A percentile compares a stretch with the other conserved stretches of the same genome.
phyloP scores from a whole-genome alignment of 352 stramenopile species.

The Pythium utonaiense region DNA sequence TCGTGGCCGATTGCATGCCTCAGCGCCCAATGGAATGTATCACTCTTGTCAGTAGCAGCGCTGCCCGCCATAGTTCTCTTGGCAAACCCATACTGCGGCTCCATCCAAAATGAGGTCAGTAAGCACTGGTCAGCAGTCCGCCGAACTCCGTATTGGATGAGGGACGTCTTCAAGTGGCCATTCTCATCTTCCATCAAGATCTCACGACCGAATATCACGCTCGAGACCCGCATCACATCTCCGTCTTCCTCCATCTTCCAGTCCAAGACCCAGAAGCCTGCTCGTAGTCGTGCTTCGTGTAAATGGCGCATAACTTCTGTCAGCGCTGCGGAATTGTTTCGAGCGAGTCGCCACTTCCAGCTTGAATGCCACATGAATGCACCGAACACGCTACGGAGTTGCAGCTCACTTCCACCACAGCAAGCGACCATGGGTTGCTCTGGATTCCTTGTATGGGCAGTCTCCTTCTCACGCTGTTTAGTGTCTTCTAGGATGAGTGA shows the following conservation, averaged over 20 bases:
- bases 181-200: conserved; percentile 83
- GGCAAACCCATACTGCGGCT: conserved; percentile 74
- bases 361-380: conserved; percentile 87
- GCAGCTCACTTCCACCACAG: conserved; percentile 75
- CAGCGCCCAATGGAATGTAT: conserved; percentile 66
- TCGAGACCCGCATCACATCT: conserved; percentile 45
- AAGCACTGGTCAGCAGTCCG: conserved; percentile 73
- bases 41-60: conserved; percentile 31
- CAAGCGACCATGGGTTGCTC: conserved; percentile 52
- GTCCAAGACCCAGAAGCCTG: conserved; percentile 82
- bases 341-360: conserved; percentile 75
- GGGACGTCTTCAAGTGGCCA: conserved; percentile 60
- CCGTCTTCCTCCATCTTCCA: conserved; percentile 68
- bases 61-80: conserved; percentile 43
- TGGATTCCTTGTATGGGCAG: conserved; percentile 27
- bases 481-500: conserved; percentile 37
- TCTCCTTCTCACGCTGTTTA: conserved; percentile 19
- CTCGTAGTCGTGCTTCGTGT: conserved; percentile 62
- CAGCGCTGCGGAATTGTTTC: conserved; percentile 40
- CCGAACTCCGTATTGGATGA: conserved; percentile 78
- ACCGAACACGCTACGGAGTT: conserved; percentile 72
- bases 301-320: conserved; percentile 67
- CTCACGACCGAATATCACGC: conserved; percentile 79
- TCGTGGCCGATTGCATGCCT: conserved; percentile 71
- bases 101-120: conserved; percentile 88